Conservation (phyloP, 2,329 filamentous ascomycete genomes). For the Pseudomassariella vexata region DNA sequence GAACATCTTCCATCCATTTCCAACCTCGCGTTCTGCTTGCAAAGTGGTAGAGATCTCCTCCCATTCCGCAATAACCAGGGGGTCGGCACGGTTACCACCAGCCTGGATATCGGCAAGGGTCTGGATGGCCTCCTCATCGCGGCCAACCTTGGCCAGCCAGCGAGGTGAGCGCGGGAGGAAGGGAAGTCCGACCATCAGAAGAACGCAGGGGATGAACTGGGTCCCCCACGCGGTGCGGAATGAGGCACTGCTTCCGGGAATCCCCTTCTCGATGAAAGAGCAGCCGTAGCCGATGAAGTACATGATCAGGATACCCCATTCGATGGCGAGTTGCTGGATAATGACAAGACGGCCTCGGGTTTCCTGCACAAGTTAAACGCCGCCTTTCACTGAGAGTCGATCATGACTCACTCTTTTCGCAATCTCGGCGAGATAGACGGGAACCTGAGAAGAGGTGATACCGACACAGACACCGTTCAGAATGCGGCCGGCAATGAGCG, state of each 20-base stretch:
- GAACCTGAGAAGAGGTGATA: constrained; percentile 60
- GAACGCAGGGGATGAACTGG: constrained; percentile 48
- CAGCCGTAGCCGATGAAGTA: constrained; percentile 63
- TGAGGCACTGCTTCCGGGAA: constrained; percentile 43
- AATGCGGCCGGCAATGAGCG: constrained; percentile 45
- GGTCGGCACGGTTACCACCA: constrained; percentile 46
- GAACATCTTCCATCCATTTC: constrained; percentile 42
- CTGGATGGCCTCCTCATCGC: constrained; percentile 58
- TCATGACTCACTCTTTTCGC: too few relatives aligned
- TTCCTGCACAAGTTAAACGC: too few relatives aligned
- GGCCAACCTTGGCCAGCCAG: constrained; percentile 63
- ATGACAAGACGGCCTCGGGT: constrained; percentile 56
- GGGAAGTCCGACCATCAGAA: constrained; percentile 50
- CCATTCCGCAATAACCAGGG: constrained; percentile 58
- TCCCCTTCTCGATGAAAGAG: constrained; percentile 47
- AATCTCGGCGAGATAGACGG: constrained; percentile 65
- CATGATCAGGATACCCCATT: constrained; percentile 62
- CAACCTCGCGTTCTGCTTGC: constrained; percentile 46
- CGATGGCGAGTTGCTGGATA: constrained; percentile 66
- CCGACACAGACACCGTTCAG: constrained; percentile 59
- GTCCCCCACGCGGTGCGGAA: constrained; percentile 59
- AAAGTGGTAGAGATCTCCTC: constrained; percentile 53
- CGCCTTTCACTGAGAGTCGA: too few relatives aligned
- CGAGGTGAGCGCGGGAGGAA: constrained; percentile 62
- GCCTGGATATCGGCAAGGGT: constrained; percentile 56